Evolutionary conservation across 2,329 filamentous ascomycete species (phyloP).

Genomic region (Epichloe scottii): DNA sequence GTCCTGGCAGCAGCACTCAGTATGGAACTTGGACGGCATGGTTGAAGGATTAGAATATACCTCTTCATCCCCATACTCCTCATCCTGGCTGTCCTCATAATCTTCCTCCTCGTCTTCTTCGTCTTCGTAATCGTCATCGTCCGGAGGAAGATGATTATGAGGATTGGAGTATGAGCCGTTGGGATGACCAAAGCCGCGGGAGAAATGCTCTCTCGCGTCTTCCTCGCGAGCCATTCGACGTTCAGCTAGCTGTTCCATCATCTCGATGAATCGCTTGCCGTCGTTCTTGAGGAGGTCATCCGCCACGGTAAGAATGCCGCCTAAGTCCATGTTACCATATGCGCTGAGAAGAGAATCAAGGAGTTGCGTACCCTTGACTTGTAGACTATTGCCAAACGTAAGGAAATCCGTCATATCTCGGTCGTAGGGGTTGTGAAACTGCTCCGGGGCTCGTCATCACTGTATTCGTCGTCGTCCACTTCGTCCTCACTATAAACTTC

Average conservation of each 20-base stretch:
- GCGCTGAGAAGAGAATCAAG: conserved; percentile 30
- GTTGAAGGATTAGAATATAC: conserved; percentile 37
- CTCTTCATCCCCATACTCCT: conserved; percentile 70
- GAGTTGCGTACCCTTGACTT: conserved; percentile 64
- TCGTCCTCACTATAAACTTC: conserved; percentile 38
- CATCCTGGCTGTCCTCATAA: conserved; percentile 49
- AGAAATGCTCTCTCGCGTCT: conserved; percentile 55
- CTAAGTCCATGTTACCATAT: conserved; percentile 45
- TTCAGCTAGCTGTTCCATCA: conserved; percentile 99
- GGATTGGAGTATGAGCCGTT: conserved; percentile 46
- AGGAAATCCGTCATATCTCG: conserved; percentile 76
- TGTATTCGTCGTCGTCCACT: conserved; percentile 46
- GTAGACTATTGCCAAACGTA: conserved; percentile 93
- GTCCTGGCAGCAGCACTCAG: conserved; percentile 52
- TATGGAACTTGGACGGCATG: conserved; percentile 27
- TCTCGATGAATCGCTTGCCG: conserved; percentile 98
- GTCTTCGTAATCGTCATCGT: conserved; percentile 64
- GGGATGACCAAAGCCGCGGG: conserved; percentile 44
- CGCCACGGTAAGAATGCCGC: conserved; percentile 95
- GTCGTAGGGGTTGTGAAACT: conserved; percentile 51
- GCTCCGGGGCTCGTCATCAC: conserved; percentile 57
- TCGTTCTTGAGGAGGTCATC: conserved; percentile 98
- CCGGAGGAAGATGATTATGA: conserved; percentile 65
- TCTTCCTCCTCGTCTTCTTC: conserved; percentile 52
- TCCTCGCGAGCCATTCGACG: conserved; percentile 94